Base-by-base conservation (phyloP, 2,329 filamentous ascomycete species). In the Remersonia thermophila region DNA sequence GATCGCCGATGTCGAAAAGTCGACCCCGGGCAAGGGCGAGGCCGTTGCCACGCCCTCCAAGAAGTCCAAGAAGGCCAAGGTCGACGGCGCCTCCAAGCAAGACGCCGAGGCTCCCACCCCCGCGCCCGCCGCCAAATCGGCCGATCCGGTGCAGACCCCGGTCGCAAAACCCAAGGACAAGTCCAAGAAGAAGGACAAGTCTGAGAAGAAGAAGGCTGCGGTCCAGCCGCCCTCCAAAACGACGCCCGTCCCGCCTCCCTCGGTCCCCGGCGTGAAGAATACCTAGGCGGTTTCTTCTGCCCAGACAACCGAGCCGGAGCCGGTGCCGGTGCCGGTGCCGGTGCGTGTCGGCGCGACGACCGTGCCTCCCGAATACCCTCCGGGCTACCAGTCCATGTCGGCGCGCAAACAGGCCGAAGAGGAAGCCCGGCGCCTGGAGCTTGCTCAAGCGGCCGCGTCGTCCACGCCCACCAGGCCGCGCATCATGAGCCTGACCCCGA, bases 181-280 rank as follows among this genome's bases (percentile, higher is more conserved):
- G 43, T 41, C 56, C 12, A 60, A 58, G 50, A 55, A 20, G 13
- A 41, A 52, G 37, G 46, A 39, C 33, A 57, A 53, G 43, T 39
- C 36, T 20, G 43, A 43, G 37, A 43, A 37, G 20, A 36, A 44
- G 8, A 37, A 38, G n/a, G 29, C 41, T 4, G 35, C 37, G 15
- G 20, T 23, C 20, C 20, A 23, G 20, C 20, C 20, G 5, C 20
- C 20, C 20, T 20, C 39, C 13, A 40, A 46, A 36, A 43, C 40
- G 16, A 42, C 36, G 33, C 27, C 27, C 10, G n/a, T 29, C 27
- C 12, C 27, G 11, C 27, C 27, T 15, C 27, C 27, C 8, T 12
- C 27, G 12, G 27, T 29, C 5, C 27, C 27, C 27, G 14, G 27
- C n/a, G 17, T 38, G 42, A 51, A 41, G 33, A 49, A 35, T 20